Percentiles rank a stretch among this genome's conserved stretches.
Conservation (phyloP, 352 stramenopile genomes). For the Globisporangium ultimum region DNA sequence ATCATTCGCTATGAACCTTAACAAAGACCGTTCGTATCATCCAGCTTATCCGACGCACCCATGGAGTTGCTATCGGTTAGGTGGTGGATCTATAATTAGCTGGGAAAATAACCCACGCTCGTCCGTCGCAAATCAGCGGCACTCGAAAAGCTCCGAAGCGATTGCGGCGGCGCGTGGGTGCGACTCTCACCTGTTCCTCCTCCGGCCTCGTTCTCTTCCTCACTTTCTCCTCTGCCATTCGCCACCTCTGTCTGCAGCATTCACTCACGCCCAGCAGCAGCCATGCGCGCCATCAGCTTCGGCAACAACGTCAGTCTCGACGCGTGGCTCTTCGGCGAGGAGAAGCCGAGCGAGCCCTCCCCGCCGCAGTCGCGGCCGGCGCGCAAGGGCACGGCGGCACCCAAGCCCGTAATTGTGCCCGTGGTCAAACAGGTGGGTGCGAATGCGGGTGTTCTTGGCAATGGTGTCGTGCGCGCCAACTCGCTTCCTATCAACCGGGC, state of each 20-base stretch:
- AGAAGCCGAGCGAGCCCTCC: slow-evolving; percentile 25
- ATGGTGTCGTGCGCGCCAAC: slow-evolving; percentile 18
- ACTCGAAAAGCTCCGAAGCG: background rate
- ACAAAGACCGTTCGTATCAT: background rate
- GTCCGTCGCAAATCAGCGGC: background rate
- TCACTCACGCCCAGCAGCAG: background rate
- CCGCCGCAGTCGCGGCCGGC: background rate
- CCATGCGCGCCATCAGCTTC: slow-evolving; percentile 40
- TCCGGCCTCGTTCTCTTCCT: background rate
- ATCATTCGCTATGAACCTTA: background rate
- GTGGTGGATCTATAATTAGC: background rate
- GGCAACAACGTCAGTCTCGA: slow-evolving; percentile 58
- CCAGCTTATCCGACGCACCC: background rate
- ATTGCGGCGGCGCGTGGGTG: background rate
- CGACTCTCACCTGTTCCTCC: background rate
- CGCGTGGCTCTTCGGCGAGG: slow-evolving; percentile 80
- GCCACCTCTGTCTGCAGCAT: background rate
- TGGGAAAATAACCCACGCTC: background rate
- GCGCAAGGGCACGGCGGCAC: background rate
- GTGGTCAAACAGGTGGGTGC: background rate
- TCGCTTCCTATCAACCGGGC: slow-evolving; percentile 29
- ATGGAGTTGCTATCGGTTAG: background rate
- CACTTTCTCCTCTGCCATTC: background rate
- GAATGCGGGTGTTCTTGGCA: background rate
- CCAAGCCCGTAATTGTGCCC: too few relatives aligned